A percentile compares a stretch with the other conserved stretches of the same genome.
phyloP scores from a whole-genome alignment of 2,329 filamentous ascomycete genomes.

The Cordyceps javanica region DNA sequence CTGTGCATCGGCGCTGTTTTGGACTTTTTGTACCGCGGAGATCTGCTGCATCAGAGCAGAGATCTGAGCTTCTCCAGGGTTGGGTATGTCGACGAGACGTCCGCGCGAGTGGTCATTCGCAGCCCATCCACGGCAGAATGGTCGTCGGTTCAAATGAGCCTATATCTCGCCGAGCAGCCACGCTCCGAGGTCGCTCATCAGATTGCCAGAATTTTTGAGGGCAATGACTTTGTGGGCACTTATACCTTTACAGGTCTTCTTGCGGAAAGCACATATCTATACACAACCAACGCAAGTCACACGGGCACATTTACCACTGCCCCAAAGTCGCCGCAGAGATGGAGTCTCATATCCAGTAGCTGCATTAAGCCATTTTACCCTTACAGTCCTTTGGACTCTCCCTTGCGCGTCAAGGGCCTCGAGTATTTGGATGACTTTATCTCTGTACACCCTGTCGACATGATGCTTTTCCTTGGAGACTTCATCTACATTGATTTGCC shows the following conservation, averaged over 20 bases:
- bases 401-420: conserved; percentile 56
- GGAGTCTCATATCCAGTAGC: conserved; percentile 56
- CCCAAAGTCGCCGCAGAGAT: conserved; percentile 29
- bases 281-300: conserved; percentile 54
- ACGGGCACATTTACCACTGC: conserved; percentile 58
- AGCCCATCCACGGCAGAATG: conserved; percentile 43
- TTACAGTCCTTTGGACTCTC: conserved; percentile 55
- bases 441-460: conserved; percentile 27
- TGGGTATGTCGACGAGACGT: conserved; percentile 57
- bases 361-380: conserved; percentile 66
- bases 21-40: conserved; percentile 53
- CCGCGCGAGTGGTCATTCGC: conserved; percentile 54
- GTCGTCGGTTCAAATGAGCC: conserved; percentile 21
- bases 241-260: conserved; percentile 45
- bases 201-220: conserved; percentile 43
- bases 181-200: conserved; percentile 23
- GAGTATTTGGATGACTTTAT: conserved; percentile 28
- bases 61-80: conserved; percentile 56
- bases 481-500: conserved; percentile 58
- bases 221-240: conserved; percentile 54
- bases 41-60: conserved; percentile 47
- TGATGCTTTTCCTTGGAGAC: conserved; percentile 50
- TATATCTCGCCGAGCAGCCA: conserved; percentile 16
- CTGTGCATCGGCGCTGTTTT: conserved; percentile 8
- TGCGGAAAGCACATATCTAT: conserved; percentile 55